These are phyloP conservation scores for Rhodomyrtus psidioides DNA, from an alignment of 441 rosid genomes.

Conservation along the genomic window DNA sequence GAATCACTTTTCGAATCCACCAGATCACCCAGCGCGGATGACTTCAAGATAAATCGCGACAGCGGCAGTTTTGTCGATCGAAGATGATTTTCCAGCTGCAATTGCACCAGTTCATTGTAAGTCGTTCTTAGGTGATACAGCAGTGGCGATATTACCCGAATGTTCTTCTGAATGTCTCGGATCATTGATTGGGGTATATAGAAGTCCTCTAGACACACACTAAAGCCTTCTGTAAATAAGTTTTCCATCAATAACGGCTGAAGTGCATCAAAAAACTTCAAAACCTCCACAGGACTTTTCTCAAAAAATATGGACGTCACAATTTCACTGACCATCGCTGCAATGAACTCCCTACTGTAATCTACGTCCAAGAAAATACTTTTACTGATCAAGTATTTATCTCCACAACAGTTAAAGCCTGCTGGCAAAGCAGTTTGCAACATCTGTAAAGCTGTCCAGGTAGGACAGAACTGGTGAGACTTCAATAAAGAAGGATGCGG, in stretches of 20 bases:
- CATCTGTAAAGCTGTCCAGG: slow-evolving; percentile 74
- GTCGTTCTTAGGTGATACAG: slow-evolving; percentile 46
- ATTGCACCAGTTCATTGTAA: slow-evolving; percentile 51
- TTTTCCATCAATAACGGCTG: slow-evolving; percentile 88
- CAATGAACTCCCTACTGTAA: slow-evolving; percentile 32
- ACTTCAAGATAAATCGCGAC: slow-evolving; percentile 47
- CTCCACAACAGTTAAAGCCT: slow-evolving; percentile 46
- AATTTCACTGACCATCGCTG: slow-evolving; percentile 45
- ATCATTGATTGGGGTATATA: slow-evolving; percentile 32
- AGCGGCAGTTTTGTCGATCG: slow-evolving; percentile 37
- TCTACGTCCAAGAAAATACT: slow-evolving; percentile 48
- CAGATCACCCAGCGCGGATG: slow-evolving; percentile 56
- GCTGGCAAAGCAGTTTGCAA: slow-evolving; percentile 67
- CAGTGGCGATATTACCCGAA: slow-evolving; percentile 35
- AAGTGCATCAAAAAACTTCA: slow-evolving; percentile 58
- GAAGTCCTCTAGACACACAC: slow-evolving; percentile 68
- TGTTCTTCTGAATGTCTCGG: slow-evolving; percentile 20
- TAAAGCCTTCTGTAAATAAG: slow-evolving; percentile 57
- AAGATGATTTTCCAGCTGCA: slow-evolving; percentile 71
- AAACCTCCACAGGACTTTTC: slow-evolving; percentile 68
- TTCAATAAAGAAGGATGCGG: slow-evolving; percentile 60
- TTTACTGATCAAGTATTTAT: slow-evolving; percentile 38
- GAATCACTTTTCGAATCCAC: slow-evolving; percentile 80
- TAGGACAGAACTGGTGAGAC: slow-evolving; percentile 28
- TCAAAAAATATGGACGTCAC: slow-evolving; percentile 51